Percentiles rank a stretch among this genome's conserved stretches.
Conservation (phyloP, 1,139 yeast genomes). For the Schizosaccharomyces versatilis region DNA sequence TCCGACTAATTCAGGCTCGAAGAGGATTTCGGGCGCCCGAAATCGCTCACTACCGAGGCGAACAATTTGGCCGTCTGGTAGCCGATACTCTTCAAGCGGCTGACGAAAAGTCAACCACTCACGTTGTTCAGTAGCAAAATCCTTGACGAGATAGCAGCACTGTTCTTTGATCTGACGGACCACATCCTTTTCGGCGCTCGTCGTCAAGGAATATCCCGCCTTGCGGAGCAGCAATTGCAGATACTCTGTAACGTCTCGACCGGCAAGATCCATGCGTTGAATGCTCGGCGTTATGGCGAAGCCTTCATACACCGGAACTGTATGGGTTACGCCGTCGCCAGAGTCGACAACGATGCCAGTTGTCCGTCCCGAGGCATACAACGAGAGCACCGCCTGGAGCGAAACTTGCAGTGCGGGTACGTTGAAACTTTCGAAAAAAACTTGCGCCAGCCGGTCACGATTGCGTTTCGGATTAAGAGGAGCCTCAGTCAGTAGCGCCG, state of each 20-base stretch:
- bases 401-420: conserved; percentile 74
- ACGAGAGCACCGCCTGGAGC: conserved; percentile 62
- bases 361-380: conserved; percentile 61
- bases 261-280: conserved; percentile 61
- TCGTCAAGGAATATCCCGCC: conserved; percentile 36
- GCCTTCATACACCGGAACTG: conserved; percentile 81
- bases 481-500: conserved; percentile 70
- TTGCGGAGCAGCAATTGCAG: conserved; percentile 41
- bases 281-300: conserved; percentile 56
- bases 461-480: conserved; percentile 59
- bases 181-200: conserved; percentile 64
- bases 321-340: conserved; percentile 80
- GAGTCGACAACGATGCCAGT: conserved; percentile 76
- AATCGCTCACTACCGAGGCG: conserved; percentile 46
- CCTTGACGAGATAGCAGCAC: conserved; percentile 46
- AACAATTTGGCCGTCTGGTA: conserved; percentile 59
- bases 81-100: conserved; percentile 23
- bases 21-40: conserved; percentile 52
- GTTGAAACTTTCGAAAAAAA: conserved; percentile 61
- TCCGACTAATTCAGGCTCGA: conserved; percentile 60
- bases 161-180: conserved; percentile 60
- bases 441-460: conserved; percentile 51
- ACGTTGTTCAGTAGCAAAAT: conserved; percentile 46
- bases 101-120: conserved; percentile 21
- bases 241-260: conserved; percentile 63